Conservation (phyloP, 306 rosid genomes). For the Begonia peltatifolia region DNA sequence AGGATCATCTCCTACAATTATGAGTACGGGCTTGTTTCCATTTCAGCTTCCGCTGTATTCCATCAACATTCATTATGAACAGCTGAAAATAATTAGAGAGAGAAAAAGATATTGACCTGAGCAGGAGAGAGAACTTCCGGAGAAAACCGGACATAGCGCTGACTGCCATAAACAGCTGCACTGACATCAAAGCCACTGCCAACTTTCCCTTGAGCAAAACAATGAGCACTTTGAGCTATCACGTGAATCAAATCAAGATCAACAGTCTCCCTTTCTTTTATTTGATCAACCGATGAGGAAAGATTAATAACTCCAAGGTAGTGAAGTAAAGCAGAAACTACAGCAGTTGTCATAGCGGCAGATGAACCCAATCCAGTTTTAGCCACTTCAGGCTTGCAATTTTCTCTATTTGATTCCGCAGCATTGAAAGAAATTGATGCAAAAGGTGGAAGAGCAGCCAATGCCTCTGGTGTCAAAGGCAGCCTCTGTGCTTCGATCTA, state of each 20-base stretch:
- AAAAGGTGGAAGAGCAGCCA: conserved; percentile 79
- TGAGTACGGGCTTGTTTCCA: no score
- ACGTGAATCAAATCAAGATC: conserved; percentile 73
- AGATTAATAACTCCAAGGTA: conserved; percentile 69
- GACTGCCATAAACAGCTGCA: conserved; percentile 99
- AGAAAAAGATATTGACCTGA: conserved; percentile 48
- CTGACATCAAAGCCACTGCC: conserved; percentile 99
- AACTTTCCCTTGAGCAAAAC: conserved; percentile 94
- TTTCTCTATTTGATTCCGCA: conserved; percentile 44
- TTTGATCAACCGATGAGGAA: conserved; percentile 23
- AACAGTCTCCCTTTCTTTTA: conserved; percentile 22
- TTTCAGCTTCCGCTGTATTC: no score
- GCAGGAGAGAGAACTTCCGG: conserved; percentile 80
- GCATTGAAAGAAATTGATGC: conserved; percentile 66
- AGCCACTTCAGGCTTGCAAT: conserved; percentile 86
- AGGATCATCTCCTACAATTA: no score
- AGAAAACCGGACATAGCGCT: conserved; percentile 91
- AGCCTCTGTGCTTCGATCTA: conserved; percentile 85
- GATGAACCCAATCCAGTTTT: conserved; percentile 98
- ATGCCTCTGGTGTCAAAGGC: conserved; percentile 68
- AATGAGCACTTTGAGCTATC: conserved; percentile 94
- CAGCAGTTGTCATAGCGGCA: conserved; percentile 97
- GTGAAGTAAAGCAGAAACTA: conserved; percentile 91
- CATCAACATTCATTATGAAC: no score
- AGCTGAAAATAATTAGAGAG: no score